Base-by-base conservation (phyloP, 2,329 filamentous ascomycete genomes). In the Alternaria dauci region DNA sequence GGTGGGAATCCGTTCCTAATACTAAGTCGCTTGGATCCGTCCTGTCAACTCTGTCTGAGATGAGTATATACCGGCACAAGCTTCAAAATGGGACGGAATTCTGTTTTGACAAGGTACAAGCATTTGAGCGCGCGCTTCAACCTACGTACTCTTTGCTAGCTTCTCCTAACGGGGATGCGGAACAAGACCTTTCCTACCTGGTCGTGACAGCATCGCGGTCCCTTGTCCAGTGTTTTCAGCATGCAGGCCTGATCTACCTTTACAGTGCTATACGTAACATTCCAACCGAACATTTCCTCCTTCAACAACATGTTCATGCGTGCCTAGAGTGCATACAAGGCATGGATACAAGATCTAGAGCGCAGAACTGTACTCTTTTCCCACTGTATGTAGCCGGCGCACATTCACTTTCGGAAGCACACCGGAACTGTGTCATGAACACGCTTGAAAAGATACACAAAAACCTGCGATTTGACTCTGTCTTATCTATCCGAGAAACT, bases 301-400 rank as follows among this genome's bases (percentile, higher is more conserved):
- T 66, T 5, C 64, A 66, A 38, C 64, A 66, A 36, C 64, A 66
- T 41, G 62, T 66, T 23, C 52, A 55, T 14, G 61, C 61, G 5
- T 66, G 64, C 32, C 38, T 66, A 20, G 64, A 66, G 9, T 65
- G 58, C 30, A 57, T 66, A 32, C 56, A 53, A 41, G 53, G 55
- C 8, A 62, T 65, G 50, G 61, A 65, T 34, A 38, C 53, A 41
- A 54, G 52, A 32, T 52, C 64, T 5, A 59, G 58, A 39, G 55
- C 63, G 3, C 61, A 58, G 25, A 65, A 66, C 11, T 66, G 64
- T 47, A 36, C 59, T 26, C 55, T 66, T 41, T 66, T 66, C n/a
- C 62, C 64, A n/a, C 38, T 66, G 1, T 66, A 59, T 46, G 56
- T 66, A 8, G 64, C 64, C 12, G 64, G 64, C 23, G 62, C 58